phyloP scores from a whole-genome alignment of 257 asterid genomes.

The Asclepias syriaca region DNA sequence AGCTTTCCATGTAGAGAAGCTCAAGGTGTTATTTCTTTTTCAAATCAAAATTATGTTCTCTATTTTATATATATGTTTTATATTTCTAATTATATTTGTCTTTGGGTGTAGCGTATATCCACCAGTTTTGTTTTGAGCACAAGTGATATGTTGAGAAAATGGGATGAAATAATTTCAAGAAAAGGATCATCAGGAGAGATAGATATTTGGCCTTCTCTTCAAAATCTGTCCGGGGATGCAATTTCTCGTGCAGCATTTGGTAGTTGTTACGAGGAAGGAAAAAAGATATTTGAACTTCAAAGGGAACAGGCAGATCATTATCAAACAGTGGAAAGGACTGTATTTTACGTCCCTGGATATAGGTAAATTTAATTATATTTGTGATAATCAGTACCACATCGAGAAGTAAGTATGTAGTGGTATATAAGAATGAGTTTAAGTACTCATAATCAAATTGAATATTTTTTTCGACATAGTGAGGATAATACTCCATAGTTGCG shows the following conservation, averaged over 20 bases:
- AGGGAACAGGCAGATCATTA: slow-evolving; percentile 31
- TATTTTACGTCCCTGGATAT: slow-evolving; percentile 26
- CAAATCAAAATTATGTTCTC: no score
- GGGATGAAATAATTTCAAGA: slow-evolving; percentile 26
- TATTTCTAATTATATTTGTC: not conserved
- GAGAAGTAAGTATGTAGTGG: not conserved
- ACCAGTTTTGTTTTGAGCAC: slow-evolving; percentile 37
- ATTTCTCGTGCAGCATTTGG: slow-evolving; percentile 33
- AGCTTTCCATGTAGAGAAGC: no score
- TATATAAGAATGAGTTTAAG: no score
- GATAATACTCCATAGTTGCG: not conserved
- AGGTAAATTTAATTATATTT: no score
- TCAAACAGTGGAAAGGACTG: not conserved
- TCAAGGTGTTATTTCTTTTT: not conserved
- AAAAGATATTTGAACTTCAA: no score
- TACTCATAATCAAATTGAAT: no score
- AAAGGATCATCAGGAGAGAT: slow-evolving; percentile 25
- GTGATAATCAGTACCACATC: no score
- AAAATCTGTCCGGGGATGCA: slow-evolving; percentile 16
- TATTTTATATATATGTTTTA: no score
- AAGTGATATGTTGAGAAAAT: slow-evolving; percentile 34
- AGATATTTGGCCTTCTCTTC: slow-evolving; percentile 44
- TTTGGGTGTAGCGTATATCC: slow-evolving; percentile 30
- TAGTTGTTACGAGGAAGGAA: slow-evolving; percentile 20
- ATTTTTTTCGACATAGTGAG: slow-evolving; percentile 13